These are phyloP conservation scores for Chlamydomonas sp. DNA, from an alignment of 139 green algal species.

Conservation along the genomic window DNA sequence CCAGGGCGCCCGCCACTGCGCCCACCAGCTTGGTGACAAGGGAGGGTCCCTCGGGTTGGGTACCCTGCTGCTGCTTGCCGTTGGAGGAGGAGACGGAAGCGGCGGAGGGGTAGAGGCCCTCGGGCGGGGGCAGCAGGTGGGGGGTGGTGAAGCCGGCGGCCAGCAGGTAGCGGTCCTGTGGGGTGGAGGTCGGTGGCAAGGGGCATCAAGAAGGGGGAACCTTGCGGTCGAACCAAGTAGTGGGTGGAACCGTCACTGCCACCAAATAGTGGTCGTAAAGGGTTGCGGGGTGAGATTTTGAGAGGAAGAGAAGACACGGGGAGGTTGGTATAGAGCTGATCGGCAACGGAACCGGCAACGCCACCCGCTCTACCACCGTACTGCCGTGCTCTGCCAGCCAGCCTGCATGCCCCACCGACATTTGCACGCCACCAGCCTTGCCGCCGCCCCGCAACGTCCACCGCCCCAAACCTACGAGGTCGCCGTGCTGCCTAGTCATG, in stretches of 20 bases:
- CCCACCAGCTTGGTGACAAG: conserved; percentile 3
- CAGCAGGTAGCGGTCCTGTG: conserved; percentile 37
- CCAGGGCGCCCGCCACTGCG: not conserved
- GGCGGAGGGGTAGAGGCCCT: not conserved
- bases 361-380: too few species aligned
- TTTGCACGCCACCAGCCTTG: too few species aligned
- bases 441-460: too few species aligned
- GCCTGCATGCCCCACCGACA: too few species aligned
- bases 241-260: not conserved
- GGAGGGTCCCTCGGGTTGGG: not conserved
- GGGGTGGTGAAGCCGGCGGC: conserved; percentile 32
- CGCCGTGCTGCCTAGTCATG: too few species aligned
- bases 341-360: too few species aligned
- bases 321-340: too few species aligned
- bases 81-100: not conserved
- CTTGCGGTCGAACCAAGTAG: not conserved
- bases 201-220: not conserved
- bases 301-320: too few species aligned
- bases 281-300: too few species aligned
- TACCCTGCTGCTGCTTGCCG: not conserved
- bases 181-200: not conserved
- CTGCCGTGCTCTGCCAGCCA: too few species aligned
- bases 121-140: conserved; percentile 19
- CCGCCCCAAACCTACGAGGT: too few species aligned
- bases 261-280: too few species aligned